Evolutionary conservation across 2,329 filamentous ascomycete species (phyloP), one percentile per base, ranked within the genome.

Genomic region (Fusarium metavorans): DNA sequence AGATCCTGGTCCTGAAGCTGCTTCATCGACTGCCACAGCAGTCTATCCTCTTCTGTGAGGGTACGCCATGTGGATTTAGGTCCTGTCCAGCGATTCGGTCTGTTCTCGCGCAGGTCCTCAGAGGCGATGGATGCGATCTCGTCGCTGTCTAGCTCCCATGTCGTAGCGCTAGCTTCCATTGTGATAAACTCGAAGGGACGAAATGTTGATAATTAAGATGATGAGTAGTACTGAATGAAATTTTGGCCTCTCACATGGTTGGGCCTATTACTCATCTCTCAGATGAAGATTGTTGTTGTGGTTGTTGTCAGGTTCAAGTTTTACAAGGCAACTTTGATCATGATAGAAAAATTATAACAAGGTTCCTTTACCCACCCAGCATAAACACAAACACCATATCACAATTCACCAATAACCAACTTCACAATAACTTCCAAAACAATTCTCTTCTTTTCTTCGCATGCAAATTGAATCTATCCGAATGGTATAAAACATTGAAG

Each of bases 11-110:
- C 89, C 39, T 90, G 87, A 18, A 91, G 80, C 54, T 90, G 87
- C 67, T 92, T 88, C 65, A 97, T 85, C 9, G 92, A 91, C 6
- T 87, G 84, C 67, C 89, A 88, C 2, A 94, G 87, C 9, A 88
- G 86, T 16, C 92, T 88, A 68, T 95, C 93, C 35, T 88, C 83
- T 59, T 86, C 84, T 2, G 92, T 94, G 67, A 90, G 84, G 11
- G 82, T 78, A 64, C 85, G 85, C 94, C 95, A 98, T 74, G 92
- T 92, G 37, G 88, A 88, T 18, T 88, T 82, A 2, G 88, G 83
- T 1, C 95, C 94, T n/a, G 82, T 85, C 87, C 93, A 97, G 70
- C 91, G 91, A 80, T 97, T 97, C 11, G 92, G 92, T 2, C 93
- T 89, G 54, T 83, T 81, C 57, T 84, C 80, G 71, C 84, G 78